Evolutionary conservation across 73 alveolate genomes (phyloP).

Genomic region (Paramecium caudatum): DNA sequence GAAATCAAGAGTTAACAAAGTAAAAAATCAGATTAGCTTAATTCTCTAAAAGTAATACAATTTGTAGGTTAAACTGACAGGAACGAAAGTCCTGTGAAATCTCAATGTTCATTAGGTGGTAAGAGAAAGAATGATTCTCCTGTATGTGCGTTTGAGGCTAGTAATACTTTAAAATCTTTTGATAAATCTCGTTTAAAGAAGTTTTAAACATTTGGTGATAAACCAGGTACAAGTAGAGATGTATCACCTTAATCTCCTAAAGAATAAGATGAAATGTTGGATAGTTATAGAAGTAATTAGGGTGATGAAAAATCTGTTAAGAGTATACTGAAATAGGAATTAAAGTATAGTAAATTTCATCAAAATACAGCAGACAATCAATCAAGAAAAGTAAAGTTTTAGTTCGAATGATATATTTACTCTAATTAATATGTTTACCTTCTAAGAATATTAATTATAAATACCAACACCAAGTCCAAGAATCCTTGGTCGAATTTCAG

Average conservation of each 20-base stretch:
- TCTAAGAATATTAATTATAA: conserved; percentile 38
- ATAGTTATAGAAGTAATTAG: conserved; percentile 13
- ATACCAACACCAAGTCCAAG: not conserved
- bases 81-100: conserved; percentile 13
- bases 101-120: conserved; percentile 3
- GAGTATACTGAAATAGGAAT: conserved; percentile 43
- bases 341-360: conserved; percentile 13
- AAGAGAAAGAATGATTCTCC: conserved; percentile 69
- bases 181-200: not conserved
- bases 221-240: not conserved
- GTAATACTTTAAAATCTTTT: not conserved
- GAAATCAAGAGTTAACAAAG: not conserved
- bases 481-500: too few relatives aligned
- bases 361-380: not conserved
- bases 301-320: conserved; percentile 52
- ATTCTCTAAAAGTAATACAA: conserved; percentile 25
- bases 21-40: conserved; percentile 15
- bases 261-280: conserved; percentile 47
- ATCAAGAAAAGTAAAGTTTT: not conserved
- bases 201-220: conserved; percentile 1
- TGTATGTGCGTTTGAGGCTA: conserved; percentile 25
- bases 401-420: conserved; percentile 11
- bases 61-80: conserved; percentile 10
- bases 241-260: not conserved
- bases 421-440: not conserved